phyloP scores from a whole-genome alignment of 345 rosid species.

The Erysimum cheiranthoides region DNA sequence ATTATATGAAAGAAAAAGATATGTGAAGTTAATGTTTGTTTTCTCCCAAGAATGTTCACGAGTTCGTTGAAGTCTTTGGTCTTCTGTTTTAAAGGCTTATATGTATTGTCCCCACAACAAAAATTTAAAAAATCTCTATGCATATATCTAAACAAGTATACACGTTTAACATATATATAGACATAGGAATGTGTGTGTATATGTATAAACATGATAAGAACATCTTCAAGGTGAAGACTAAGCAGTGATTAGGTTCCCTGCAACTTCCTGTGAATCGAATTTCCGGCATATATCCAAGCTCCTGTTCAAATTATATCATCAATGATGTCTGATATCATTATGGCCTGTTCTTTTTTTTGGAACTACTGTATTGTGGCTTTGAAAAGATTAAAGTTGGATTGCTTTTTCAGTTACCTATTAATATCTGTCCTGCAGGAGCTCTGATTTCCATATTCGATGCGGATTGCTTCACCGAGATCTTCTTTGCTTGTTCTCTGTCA shows the following conservation, averaged over 20 bases:
- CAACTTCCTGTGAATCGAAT: conserved; percentile 32
- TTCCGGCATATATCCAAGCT: conserved; percentile 24
- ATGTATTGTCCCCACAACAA: conserved; percentile 20
- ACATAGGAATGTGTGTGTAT: conserved; percentile 18
- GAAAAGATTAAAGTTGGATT: neutral
- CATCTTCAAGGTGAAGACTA: conserved; percentile 31
- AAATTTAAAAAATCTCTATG: conserved; percentile 28
- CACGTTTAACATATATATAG: conserved; percentile 34
- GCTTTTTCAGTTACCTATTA: conserved; percentile 25
- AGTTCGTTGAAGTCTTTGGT: conserved; percentile 36
- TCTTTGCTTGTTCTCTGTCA: conserved; percentile 38
- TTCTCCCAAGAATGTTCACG: conserved; percentile 43
- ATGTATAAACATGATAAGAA: conserved; percentile 16
- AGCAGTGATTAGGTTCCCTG: conserved; percentile 35
- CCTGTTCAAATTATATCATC: conserved; percentile 37
- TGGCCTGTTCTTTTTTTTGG: neutral
- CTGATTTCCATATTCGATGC: conserved; percentile 27
- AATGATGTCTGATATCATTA: conserved; percentile 21
- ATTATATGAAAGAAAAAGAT: conserved; percentile 30
- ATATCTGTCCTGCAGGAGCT: conserved; percentile 36
- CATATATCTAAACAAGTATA: conserved; percentile 39
- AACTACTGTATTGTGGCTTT: neutral
- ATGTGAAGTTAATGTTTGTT: conserved; percentile 43
- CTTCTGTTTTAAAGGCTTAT: conserved; percentile 23
- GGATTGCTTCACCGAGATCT: conserved; percentile 29